Evolutionary conservation across 1,284 basidiomycete genomes (phyloP).

Genomic region (Naganishia liquefaciens): DNA sequence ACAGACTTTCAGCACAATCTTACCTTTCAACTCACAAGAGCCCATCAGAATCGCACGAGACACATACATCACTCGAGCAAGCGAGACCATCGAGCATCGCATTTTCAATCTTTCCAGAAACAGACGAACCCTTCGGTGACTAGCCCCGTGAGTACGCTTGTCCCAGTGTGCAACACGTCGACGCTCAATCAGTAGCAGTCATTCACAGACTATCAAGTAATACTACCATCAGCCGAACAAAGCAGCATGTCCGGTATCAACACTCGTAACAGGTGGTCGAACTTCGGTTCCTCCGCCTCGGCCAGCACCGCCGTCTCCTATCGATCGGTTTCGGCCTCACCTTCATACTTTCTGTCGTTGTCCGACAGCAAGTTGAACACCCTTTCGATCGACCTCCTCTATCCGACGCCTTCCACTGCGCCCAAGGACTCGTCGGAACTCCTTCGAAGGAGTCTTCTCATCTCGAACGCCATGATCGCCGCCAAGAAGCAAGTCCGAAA

Average conservation of each 20-base stretch:
- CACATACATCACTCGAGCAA: conserved; percentile 8
- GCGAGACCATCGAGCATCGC: conserved; percentile 6
- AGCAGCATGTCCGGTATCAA: conserved; percentile 4
- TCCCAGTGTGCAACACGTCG: neutral
- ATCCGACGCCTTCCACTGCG: conserved; percentile 7
- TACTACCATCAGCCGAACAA: neutral
- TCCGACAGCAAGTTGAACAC: conserved; percentile 40
- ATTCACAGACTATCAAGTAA: neutral
- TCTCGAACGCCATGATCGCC: conserved; percentile 22
- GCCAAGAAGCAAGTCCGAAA: conserved; percentile 23
- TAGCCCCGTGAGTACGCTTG: conserved; percentile 13
- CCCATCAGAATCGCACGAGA: conserved; percentile 18
- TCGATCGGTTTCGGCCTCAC: conserved; percentile 25
- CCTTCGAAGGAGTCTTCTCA: conserved; percentile 18
- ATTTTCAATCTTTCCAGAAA: conserved; percentile 17
- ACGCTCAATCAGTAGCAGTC: neutral
- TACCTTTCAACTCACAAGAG: neutral
- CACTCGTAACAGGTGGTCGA: conserved; percentile 19
- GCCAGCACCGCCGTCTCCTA: neutral
- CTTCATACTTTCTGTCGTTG: conserved; percentile 35
- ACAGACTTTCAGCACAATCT: conserved; percentile 19
- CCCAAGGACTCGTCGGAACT: conserved; percentile 27
- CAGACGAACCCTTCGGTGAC: conserved; percentile 29
- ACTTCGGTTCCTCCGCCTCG: conserved; percentile 10
- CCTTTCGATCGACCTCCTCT: conserved; percentile 36